Evolutionary conservation across 2,329 filamentous ascomycete genomes (phyloP).

Genomic region (Colletotrichum plurivorum): DNA sequence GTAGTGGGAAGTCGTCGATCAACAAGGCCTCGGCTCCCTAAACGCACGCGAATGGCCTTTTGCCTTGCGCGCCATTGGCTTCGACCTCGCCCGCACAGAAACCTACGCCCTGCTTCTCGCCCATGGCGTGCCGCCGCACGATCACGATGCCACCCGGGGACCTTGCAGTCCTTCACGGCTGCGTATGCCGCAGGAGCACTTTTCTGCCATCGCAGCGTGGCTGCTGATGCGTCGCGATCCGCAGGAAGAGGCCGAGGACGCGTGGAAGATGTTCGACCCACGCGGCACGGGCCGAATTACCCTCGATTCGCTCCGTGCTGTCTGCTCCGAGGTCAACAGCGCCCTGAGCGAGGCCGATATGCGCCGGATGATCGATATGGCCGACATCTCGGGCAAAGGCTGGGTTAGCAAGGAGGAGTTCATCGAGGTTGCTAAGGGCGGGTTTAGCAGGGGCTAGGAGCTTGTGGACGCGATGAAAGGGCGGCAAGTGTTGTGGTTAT

Average conservation of each 20-base stretch:
- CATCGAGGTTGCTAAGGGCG: constrained; percentile 64
- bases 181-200: constrained; percentile 79
- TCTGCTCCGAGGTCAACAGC: constrained; percentile 87
- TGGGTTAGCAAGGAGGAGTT: constrained; percentile 80
- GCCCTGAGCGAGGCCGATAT: constrained; percentile 94
- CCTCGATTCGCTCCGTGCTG: constrained; percentile 86
- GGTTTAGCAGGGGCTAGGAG: constrained; percentile 28
- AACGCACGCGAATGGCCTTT: constrained; percentile 99
- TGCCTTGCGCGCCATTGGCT: constrained; percentile 94
- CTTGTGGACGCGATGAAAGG: background rate
- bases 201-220: constrained; percentile 83
- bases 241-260: constrained; percentile 89
- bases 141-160: constrained; percentile 61
- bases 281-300: constrained; percentile 94
- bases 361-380: constrained; percentile 96
- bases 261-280: constrained; percentile 93
- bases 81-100: constrained; percentile 89
- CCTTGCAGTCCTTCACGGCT: constrained; percentile 75
- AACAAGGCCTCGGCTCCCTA: constrained; percentile 93
- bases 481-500: background rate
- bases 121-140: constrained; percentile 81
- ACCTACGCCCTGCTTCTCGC: constrained; percentile 85
- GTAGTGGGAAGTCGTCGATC: constrained; percentile 94
- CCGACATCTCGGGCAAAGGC: constrained; percentile 94
- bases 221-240: constrained; percentile 88